These are phyloP conservation scores for Anethum foeniculum DNA, from an alignment of 140 eudicot genomes.

Conservation along the genomic window DNA sequence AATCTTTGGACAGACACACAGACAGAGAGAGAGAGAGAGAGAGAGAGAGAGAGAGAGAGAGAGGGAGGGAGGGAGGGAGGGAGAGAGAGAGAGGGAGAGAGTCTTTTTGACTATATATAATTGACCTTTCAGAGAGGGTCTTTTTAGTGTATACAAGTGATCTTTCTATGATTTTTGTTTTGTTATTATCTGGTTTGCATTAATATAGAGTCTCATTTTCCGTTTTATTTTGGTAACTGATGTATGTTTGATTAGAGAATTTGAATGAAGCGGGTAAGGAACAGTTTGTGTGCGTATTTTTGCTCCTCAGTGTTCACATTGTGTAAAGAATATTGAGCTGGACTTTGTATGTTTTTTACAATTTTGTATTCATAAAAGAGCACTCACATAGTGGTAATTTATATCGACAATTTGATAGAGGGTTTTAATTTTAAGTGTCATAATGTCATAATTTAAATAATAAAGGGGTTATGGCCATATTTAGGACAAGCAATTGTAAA, in stretches of 20 bases:
- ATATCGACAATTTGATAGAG: no score
- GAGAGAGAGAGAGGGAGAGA: not conserved
- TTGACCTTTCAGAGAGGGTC: not conserved
- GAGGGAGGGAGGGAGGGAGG: not conserved
- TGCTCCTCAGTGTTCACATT: not conserved
- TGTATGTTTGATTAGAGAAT: not conserved
- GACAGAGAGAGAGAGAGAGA: no score
- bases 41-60: not conserved
- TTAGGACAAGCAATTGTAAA: not conserved
- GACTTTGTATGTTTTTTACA: not conserved
- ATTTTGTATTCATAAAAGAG: not conserved
- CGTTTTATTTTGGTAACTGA: not conserved
- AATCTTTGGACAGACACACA: no score
- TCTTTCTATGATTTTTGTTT: not conserved
- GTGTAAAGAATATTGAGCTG: not conserved
- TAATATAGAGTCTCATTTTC: not conserved
- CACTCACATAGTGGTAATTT: not conserved
- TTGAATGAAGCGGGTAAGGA: not conserved
- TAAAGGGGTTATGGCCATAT: not conserved
- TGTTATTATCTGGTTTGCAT: not conserved
- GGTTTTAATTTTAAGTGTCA: not conserved
- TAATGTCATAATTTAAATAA: not conserved
- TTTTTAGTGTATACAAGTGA: not conserved
- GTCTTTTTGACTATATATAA: not conserved
- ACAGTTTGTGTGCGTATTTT: no score